Evolutionary conservation across 805 yeast species (phyloP), one percentile per base, ranked within the genome.

Genomic region (Metschnikowia sp.): DNA sequence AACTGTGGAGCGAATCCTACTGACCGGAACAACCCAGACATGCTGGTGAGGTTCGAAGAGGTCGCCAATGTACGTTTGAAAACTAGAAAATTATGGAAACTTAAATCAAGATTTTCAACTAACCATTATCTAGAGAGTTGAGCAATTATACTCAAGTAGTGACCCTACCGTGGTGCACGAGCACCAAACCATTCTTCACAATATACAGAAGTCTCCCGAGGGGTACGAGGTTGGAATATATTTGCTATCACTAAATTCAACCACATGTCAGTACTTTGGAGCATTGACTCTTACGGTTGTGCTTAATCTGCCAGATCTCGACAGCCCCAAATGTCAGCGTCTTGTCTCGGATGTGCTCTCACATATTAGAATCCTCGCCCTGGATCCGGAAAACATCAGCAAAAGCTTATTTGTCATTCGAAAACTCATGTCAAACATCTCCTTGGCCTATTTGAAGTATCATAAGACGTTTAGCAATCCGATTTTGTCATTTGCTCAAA

Each of bases 261-360:
- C 68, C 38, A 78, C 77, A 48, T 78, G 83, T 51, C 80, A 82
- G 58, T 88, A 84, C 61, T 84, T 88, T 58, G 96, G 96, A 0
- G 96, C 95, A 0, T 73, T 86, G 48, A 88, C 96, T 0, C 82
- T 80, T 49, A 77, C 88, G 0, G 94, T 88, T 4, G 70, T 76
- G 52, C 63, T 85, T 38, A 80, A 78, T 49, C 59, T 54, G 15
- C 50, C 56, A 6, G 52, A 48, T 12, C 48, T 57, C 4, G 54
- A 57, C 12, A 55, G 40, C 9, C 42, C 35, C 11, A 48, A 50
- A 26, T 42, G 52, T 31, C 44, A 34, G 12, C 46, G 40, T 10
- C 29, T 51, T 12, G 44, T 45, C 2, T 26, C 42, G 12, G 53
- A 52, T 11, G 33, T 50, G 34, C 48, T 47, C 12, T n/a, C 43